Conservation (phyloP, 495 filamentous ascomycete genomes). For the Haplographium delicatum region DNA sequence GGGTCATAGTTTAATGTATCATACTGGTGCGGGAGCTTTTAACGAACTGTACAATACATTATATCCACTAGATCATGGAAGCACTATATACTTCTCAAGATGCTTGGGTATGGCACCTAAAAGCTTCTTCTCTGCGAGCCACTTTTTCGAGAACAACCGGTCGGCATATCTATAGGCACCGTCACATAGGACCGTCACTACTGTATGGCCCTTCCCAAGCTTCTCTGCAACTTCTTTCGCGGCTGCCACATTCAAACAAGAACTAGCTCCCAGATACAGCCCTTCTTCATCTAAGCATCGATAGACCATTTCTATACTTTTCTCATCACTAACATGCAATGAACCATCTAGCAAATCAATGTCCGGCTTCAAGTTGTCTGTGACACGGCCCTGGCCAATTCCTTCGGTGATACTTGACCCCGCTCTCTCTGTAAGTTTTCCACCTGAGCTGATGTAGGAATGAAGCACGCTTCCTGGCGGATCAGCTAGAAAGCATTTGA, state of each 20-base stretch:
- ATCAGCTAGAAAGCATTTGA: slow-evolving; percentile 90
- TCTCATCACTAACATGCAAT: slow-evolving; percentile 81
- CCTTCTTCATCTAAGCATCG: slow-evolving; percentile 95
- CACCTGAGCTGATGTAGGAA: slow-evolving; percentile 83
- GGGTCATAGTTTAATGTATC: no score
- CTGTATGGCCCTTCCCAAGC: slow-evolving; percentile 81
- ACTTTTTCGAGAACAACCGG: slow-evolving; percentile 80
- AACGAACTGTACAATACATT: slow-evolving; percentile 10
- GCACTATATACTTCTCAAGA: slow-evolving; percentile 86
- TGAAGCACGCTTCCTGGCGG: slow-evolving; percentile 90
- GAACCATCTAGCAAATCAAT: slow-evolving; percentile 82
- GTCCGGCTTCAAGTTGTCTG: slow-evolving; percentile 85
- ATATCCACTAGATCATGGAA: slow-evolving; percentile 21
- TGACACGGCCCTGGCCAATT: slow-evolving; percentile 95
- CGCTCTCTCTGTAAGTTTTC: slow-evolving; percentile 70
- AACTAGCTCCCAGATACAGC: slow-evolving; percentile 91
- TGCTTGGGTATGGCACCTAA: slow-evolving; percentile 77
- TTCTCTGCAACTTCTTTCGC: slow-evolving; percentile 92
- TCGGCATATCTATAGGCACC: slow-evolving; percentile 97
- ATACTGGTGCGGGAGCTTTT: no score
- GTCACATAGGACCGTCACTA: slow-evolving; percentile 91
- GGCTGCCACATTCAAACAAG: slow-evolving; percentile 88
- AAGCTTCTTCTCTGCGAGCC: slow-evolving; percentile 82
- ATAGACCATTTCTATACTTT: slow-evolving; percentile 97
- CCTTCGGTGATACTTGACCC: slow-evolving; percentile 95